These are phyloP conservation scores for Pyrus bretschneideri DNA, from an alignment of 306 rosid species.

Conservation along the genomic window DNA sequence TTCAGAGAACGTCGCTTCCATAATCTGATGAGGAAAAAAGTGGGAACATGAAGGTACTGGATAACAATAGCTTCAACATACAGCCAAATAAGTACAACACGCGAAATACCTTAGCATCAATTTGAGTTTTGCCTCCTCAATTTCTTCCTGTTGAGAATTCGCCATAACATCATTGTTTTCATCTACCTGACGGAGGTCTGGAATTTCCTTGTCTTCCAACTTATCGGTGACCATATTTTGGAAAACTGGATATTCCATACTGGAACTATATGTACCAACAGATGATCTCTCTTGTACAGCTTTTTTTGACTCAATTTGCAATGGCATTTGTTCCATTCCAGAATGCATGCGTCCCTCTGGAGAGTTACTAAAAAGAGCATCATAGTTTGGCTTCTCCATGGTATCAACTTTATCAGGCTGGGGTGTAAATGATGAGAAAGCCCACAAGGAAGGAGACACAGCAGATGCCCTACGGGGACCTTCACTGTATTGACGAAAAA, in stretches of 20 bases:
- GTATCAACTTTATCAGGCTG: slow-evolving; percentile 29
- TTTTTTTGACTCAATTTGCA: slow-evolving; percentile 39
- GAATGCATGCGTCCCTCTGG: slow-evolving; percentile 28
- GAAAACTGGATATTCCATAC: slow-evolving; percentile 17
- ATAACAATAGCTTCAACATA: slow-evolving; percentile 1
- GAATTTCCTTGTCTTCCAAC: slow-evolving; percentile 36
- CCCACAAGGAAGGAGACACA: slow-evolving; percentile 23
- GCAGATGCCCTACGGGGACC: slow-evolving; percentile 23
- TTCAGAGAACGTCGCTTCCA: slow-evolving; percentile 74
- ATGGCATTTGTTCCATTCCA: slow-evolving; percentile 30
- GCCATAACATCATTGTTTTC: slow-evolving; percentile 28
- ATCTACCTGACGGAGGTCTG: slow-evolving; percentile 28
- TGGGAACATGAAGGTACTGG: slow-evolving; percentile 9
- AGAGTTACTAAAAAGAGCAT: slow-evolving; percentile 24
- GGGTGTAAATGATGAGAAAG: slow-evolving; percentile 38
- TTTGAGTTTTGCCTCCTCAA: slow-evolving; percentile 69
- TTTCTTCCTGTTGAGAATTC: slow-evolving; percentile 47
- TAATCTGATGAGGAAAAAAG: slow-evolving; percentile 43
- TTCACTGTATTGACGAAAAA: slow-evolving; percentile 21
- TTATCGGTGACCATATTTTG: slow-evolving; percentile 21
- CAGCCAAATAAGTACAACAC: slow-evolving; percentile 8
- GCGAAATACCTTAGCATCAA: slow-evolving; percentile 64
- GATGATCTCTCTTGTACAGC: slow-evolving; percentile 30
- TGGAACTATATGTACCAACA: slow-evolving; percentile 18
- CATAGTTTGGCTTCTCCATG: slow-evolving; percentile 27